phyloP scores from a whole-genome alignment of 1,284 basidiomycete species.

The Peniophora sp. region DNA sequence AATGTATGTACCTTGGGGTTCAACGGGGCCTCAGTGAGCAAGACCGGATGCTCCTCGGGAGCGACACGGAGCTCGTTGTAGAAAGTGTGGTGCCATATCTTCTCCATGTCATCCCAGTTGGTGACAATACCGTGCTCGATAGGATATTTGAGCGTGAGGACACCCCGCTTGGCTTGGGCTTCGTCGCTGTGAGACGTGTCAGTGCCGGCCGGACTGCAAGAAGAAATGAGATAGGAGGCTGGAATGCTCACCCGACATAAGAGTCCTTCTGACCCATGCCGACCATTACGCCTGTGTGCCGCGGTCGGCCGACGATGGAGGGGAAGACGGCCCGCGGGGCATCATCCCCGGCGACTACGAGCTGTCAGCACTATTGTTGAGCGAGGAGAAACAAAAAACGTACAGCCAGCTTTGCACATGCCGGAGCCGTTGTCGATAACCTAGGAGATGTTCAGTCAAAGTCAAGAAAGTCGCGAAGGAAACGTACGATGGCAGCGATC shows the following conservation, averaged over 20 bases:
- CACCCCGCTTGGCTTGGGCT: conserved; percentile 94
- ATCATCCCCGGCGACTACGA: conserved; percentile 55
- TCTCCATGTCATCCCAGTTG: conserved; percentile 97
- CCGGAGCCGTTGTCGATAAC: conserved; percentile 85
- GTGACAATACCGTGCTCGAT: conserved; percentile 85
- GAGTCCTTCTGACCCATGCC: conserved; percentile 86
- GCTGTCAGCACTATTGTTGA: not conserved
- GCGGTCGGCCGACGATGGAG: conserved; percentile 89
- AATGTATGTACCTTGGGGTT: conserved; percentile 70
- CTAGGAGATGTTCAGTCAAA: conserved; percentile 18
- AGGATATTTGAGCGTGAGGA: conserved; percentile 85
- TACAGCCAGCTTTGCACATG: conserved; percentile 91
- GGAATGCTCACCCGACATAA: conserved; percentile 63
- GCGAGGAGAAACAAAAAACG: conserved; percentile 23
- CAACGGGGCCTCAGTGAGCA: conserved; percentile 88
- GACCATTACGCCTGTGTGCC: conserved; percentile 91
- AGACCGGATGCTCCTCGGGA: conserved; percentile 89
- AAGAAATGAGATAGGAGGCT: conserved; percentile 4
- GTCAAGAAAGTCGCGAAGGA: conserved; percentile 9
- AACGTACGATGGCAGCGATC: conserved; percentile 36
- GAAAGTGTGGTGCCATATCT: conserved; percentile 92
- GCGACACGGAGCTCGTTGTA: conserved; percentile 82
- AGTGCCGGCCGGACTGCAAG: no score
- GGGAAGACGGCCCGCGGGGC: conserved; percentile 66
- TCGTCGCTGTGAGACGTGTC: conserved; percentile 58